Base-by-base conservation (phyloP, 129 eudicot species). In the Arctium minus region DNA sequence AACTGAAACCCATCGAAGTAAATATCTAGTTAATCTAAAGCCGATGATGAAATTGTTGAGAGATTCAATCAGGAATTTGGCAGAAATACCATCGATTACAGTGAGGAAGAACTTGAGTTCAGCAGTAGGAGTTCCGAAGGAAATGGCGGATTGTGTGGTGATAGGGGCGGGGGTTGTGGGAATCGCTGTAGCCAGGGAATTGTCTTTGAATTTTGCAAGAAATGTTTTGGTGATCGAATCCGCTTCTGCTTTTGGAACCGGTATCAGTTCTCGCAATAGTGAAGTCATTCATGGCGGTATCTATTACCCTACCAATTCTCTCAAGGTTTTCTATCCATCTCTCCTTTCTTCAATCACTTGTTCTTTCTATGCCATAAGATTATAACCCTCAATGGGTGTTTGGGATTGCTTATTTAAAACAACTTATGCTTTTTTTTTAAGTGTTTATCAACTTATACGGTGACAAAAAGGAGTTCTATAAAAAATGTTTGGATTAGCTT, bases 141-240 rank as follows among this genome's bases (percentile, higher is more conserved):
- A 90, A 78, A 85, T 13, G 81, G 94, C 82, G 42, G 98, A 95
- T 79, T 93, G 93, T 68, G 94, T 95, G 78, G 97, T 95, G 83
- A 95, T 95, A 11, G 98, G 98, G 9, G 98, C 94, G 6, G 98
- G 98, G 22, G 90, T 95, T 53, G 97, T 95, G 72, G 98, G 98
- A 17, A 72, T 92, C 32, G 94, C 98, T 9, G 85, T 95, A 17
- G 97, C 98, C 50, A 81, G 94, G 82, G 89, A 92, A 80, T 87
- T 95, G 9, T 80, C 88, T 2, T 2, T 89, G 37, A 87, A 85
- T 0, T 76, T 71, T n/a, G 82, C 89, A 0, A 92, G 94, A 81
- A 91, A 91, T 81, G 98, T 95, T 76, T 78, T 95, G 74, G 97
- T 95, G 30, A 53, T 95, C 9, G 98, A 95, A 27, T 88, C 97